Conservation (phyloP, 2,329 filamentous ascomycete genomes). For the Alternaria triticimaculans region DNA sequence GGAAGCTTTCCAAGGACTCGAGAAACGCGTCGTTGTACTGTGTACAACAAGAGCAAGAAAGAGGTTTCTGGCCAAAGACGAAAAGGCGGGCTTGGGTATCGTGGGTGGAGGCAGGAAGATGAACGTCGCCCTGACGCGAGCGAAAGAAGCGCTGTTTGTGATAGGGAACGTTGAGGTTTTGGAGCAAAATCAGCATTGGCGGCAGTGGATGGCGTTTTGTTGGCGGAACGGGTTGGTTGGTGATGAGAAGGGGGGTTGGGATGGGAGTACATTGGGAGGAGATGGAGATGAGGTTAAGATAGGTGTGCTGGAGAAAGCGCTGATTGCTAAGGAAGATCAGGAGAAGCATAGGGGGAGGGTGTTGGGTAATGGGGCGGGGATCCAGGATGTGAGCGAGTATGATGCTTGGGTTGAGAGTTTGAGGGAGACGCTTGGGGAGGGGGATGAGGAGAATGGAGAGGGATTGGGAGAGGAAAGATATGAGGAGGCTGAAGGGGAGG, state of each 20-base stretch:
- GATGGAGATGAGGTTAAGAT: constrained; percentile 14
- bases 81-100: constrained; percentile 43
- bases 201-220: constrained; percentile 48
- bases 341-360: constrained; percentile 5
- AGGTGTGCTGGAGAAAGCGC: constrained; percentile 36
- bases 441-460: constrained; percentile 19
- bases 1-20: constrained; percentile 56
- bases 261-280: not conserved
- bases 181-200: constrained; percentile 48
- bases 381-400: constrained; percentile 14
- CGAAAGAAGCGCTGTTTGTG: constrained; percentile 52
- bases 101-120: constrained; percentile 49
- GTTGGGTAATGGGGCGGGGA: constrained; percentile 19
- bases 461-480: not conserved
- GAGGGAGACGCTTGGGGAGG: constrained; percentile 29
- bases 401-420: constrained; percentile 34
- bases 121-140: constrained; percentile 55
- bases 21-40: constrained; percentile 53
- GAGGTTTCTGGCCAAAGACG: constrained; percentile 44
- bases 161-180: constrained; percentile 51
- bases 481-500: not conserved
- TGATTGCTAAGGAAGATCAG: constrained; percentile 29
- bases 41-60: constrained; percentile 51
- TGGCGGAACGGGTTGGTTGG: constrained; percentile 43
- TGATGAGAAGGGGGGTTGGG: constrained; percentile 9